phyloP scores from a whole-genome alignment of 2,329 filamentous ascomycete species.

The Rasamsonia emersonii region DNA sequence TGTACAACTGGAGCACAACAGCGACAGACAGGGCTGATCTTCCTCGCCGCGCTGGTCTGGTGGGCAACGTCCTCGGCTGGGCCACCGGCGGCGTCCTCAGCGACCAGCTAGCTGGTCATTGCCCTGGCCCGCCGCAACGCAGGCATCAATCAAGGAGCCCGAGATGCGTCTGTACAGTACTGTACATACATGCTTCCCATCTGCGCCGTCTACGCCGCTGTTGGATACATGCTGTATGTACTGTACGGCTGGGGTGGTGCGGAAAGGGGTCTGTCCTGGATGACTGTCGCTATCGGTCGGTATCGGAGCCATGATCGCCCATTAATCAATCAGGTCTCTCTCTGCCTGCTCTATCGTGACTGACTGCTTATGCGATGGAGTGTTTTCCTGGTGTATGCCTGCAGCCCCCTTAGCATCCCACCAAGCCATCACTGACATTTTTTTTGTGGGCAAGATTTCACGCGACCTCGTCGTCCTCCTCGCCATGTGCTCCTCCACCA shows the following conservation, averaged over 20 bases:
- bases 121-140: slow-evolving; percentile 25
- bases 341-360: too few species aligned
- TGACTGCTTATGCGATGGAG: slow-evolving; percentile 36
- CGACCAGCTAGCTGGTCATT: slow-evolving; percentile 22
- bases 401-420: background rate
- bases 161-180: slow-evolving; percentile 29
- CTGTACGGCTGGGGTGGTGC: slow-evolving; percentile 34
- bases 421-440: too few species aligned
- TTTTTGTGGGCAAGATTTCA: slow-evolving; percentile 18
- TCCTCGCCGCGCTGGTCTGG: slow-evolving; percentile 26
- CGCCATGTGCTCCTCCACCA: slow-evolving; percentile 25
- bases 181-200: slow-evolving; percentile 18
- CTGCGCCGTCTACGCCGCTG: slow-evolving; percentile 22
- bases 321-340: slow-evolving; percentile 33
- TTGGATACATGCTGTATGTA: slow-evolving; percentile 33
- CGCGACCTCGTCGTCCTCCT: slow-evolving; percentile 31
- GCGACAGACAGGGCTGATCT: slow-evolving; percentile 21
- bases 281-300: slow-evolving; percentile 27
- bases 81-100: slow-evolving; percentile 23
- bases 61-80: too few species aligned
- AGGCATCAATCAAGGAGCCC: slow-evolving; percentile 28
- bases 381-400: slow-evolving; percentile 26
- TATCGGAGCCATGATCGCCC: slow-evolving; percentile 31
- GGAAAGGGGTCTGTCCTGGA: slow-evolving; percentile 25
- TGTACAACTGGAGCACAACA: slow-evolving; percentile 26